Evolutionary conservation across 2,329 filamentous ascomycete genomes (phyloP), one percentile per base, ranked within the genome.

Genomic region (Sclerotinia glacialis): DNA sequence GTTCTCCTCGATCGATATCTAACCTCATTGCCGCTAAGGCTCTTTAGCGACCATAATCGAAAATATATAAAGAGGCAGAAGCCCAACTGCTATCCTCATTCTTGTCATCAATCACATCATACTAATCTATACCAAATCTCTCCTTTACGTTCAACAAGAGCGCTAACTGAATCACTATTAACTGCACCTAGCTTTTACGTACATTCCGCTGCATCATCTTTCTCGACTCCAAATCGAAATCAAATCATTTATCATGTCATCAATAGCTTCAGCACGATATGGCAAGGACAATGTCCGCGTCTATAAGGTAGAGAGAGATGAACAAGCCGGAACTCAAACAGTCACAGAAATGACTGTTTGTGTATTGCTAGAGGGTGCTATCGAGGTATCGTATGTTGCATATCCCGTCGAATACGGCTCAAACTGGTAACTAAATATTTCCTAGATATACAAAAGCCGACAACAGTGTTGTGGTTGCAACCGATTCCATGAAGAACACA

Each of bases 241-340:
- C 14, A 18, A 37, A 26, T 28, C 50, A 60, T 52, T 47, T 71
- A 77, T 59, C 67, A 88, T 88, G 85, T 79, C 85, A 71, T 77
- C 78, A 72, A 79, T 89, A 68, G 81, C 84, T 68, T 80, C 85
- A 74, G 90, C 91, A 74, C 87, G 89, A 77, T 94, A 93, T 78
- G 91, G 91, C 81, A 94, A 99, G 87, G 95, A 98, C 86, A 98
- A 99, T 82, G 90, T 99, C 84, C 93, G 95, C 76, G 87, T 99
- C 75, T 96, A 90, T 87, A 99, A 99, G 80, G 93, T 97, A 75
- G 85, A 96, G 76, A 88, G 87, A 74, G 88, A 98, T 78, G 82
- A 87, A 76, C 82, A 87, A 74, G 89, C 90, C 23, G 90, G 90
- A 66, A 83, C 87, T 28, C 94, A 99, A 79, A 90, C 89, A 9